Evolutionary conservation across 2,329 filamentous ascomycete genomes (phyloP).

Genomic region (Penicillium oxalicum): DNA sequence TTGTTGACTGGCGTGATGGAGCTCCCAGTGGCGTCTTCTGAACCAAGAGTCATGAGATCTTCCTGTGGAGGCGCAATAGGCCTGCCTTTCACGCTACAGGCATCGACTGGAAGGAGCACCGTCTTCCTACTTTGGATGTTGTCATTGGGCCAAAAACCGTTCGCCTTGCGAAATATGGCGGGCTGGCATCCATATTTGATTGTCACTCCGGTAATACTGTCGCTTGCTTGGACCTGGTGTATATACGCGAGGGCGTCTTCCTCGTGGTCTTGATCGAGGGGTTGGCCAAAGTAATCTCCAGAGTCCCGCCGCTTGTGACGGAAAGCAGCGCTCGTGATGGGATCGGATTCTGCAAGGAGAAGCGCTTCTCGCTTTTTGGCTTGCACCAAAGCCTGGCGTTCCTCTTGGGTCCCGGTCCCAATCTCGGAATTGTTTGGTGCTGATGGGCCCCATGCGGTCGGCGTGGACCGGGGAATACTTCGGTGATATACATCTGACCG

Average conservation of each 20-base stretch:
- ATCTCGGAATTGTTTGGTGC: conserved; percentile 25
- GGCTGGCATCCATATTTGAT: conserved; percentile 84
- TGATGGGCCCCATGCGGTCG: conserved; percentile 40
- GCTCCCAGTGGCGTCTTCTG: conserved; percentile 31
- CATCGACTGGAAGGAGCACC: conserved; percentile 80
- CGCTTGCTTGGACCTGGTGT: conserved; percentile 72
- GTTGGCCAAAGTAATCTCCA: conserved; percentile 29
- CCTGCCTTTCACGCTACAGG: conserved; percentile 75
- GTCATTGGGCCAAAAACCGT: conserved; percentile 92
- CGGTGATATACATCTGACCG: conserved; percentile 28
- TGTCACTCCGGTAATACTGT: conserved; percentile 86
- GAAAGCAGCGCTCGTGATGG: conserved; percentile 29
- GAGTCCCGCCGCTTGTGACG: conserved; percentile 45
- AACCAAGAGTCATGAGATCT: conserved; percentile 24
- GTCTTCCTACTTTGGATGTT: conserved; percentile 77
- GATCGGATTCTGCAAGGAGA: conserved; percentile 39
- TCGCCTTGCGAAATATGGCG: conserved; percentile 75
- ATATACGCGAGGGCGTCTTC: conserved; percentile 81
- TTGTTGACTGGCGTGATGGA: conserved; percentile 26
- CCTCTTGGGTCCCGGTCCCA: conserved; percentile 38
- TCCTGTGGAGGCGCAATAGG: conserved; percentile 36
- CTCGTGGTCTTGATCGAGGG: conserved; percentile 48
- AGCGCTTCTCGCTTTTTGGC: conserved; percentile 45
- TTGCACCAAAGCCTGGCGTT: conserved; percentile 41
- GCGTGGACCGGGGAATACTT: conserved; percentile 20